phyloP scores from a whole-genome alignment of 192 early-diverging fungal species.

The Coemansia sp. region DNA sequence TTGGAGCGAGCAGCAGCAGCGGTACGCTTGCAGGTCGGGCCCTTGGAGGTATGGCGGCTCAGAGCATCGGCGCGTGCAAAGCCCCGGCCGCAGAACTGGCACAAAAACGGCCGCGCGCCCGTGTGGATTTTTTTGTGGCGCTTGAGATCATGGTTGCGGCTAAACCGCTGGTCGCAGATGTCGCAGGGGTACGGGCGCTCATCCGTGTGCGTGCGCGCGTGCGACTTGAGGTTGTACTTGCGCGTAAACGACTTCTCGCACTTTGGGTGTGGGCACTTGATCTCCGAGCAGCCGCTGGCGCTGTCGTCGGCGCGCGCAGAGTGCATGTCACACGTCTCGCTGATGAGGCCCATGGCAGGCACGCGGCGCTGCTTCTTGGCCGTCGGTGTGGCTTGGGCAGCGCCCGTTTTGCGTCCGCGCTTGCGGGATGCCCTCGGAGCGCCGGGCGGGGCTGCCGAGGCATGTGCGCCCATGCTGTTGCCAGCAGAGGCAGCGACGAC shows the following conservation, averaged over 20 bases:
- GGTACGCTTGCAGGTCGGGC: conserved; percentile 46
- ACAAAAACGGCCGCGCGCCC: conserved; percentile 57
- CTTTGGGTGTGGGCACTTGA: conserved; percentile 61
- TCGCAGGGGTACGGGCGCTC: conserved; percentile 68
- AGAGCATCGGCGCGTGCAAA: conserved; percentile 50
- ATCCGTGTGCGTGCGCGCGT: conserved; percentile 74
- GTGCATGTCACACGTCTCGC: background rate
- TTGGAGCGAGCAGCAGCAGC: conserved; percentile 11
- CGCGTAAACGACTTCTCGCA: conserved; percentile 85
- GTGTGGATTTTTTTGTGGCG: conserved; percentile 69
- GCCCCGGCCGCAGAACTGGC: conserved; percentile 51
- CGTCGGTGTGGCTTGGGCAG: background rate
- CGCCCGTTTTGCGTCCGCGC: conserved; percentile 13
- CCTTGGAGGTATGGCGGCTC: conserved; percentile 44
- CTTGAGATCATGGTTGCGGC: conserved; percentile 75
- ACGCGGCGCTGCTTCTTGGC: no score
- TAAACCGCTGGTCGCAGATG: conserved; percentile 64
- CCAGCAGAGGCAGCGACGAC: background rate
- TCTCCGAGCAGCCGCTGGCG: conserved; percentile 19
- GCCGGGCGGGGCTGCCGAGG: background rate
- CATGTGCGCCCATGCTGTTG: background rate
- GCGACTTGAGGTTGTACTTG: conserved; percentile 83
- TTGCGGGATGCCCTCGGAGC: conserved; percentile 5
- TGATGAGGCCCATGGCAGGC: no score
- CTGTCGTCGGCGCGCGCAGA: background rate